Conservation (phyloP, 331 rosid genomes). For the Pyracantha coccinea region DNA sequence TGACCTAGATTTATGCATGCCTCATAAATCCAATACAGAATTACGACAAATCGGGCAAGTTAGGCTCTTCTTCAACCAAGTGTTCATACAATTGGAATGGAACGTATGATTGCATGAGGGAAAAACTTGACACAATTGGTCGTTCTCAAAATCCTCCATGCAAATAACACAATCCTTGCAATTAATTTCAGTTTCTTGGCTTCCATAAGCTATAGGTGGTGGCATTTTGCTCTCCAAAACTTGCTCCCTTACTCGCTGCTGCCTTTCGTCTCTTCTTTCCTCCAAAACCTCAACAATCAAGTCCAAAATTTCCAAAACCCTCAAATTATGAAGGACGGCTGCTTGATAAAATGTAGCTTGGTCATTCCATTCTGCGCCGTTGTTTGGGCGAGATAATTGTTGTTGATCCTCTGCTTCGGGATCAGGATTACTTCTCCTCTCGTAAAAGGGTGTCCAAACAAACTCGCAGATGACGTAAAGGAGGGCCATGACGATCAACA, state of each 20-base stretch:
- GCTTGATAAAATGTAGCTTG: not conserved
- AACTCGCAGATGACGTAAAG: slow-evolving; percentile 2
- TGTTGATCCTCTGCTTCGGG: not conserved
- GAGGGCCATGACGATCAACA: not conserved
- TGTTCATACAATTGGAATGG: slow-evolving; percentile 19
- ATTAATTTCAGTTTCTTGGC: not conserved
- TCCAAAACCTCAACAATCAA: slow-evolving; percentile 3
- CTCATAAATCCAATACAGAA: slow-evolving; percentile 1
- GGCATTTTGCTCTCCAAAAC: slow-evolving; percentile 11
- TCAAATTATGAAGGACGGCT: not conserved
- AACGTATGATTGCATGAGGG: slow-evolving; percentile 21
- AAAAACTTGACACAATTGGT: slow-evolving; percentile 16
- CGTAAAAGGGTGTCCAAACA: not conserved
- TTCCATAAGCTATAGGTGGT: not conserved
- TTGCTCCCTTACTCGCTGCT: not conserved
- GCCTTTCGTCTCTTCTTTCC: not conserved
- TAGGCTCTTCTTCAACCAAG: slow-evolving; percentile 20
- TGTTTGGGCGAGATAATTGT: not conserved
- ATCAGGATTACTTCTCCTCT: not conserved
- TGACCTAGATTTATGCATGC: too few species aligned
- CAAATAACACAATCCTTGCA: slow-evolving; percentile 21
- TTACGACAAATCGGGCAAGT: slow-evolving; percentile 30
- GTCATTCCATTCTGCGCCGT: not conserved
- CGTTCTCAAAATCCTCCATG: slow-evolving; percentile 17
- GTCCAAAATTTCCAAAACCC: slow-evolving; percentile 6